phyloP scores from a whole-genome alignment of 345 rosid genomes.

The Dipteronia dyeriana region DNA sequence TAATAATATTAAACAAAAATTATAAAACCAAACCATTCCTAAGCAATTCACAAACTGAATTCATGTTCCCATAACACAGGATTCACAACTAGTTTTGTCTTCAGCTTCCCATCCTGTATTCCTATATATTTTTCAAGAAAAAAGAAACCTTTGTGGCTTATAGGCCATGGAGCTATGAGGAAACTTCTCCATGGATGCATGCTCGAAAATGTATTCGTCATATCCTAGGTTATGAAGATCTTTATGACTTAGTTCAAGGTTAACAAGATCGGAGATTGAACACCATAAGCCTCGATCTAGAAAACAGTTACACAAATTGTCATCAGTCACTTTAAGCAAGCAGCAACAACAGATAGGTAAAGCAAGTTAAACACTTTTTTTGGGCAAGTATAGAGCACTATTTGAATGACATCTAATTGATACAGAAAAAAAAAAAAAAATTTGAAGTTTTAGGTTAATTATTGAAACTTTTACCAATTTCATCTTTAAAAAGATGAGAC shows the following conservation, averaged over 20 bases:
- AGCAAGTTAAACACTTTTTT: neutral
- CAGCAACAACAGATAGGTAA: neutral
- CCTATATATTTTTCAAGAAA: neutral
- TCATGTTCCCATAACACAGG: too few relatives aligned
- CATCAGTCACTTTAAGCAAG: slow-evolving; percentile 16
- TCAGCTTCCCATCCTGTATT: too few relatives aligned
- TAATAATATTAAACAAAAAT: too few relatives aligned
- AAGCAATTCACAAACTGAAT: too few relatives aligned
- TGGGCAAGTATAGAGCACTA: neutral
- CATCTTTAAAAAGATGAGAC: neutral
- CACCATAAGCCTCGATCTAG: slow-evolving; percentile 90
- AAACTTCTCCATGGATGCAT: slow-evolving; percentile 9
- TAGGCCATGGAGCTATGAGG: neutral
- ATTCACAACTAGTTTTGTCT: too few relatives aligned
- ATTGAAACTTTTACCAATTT: neutral
- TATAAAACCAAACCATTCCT: too few relatives aligned
- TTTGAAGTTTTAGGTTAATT: neutral
- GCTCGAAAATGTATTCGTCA: slow-evolving; percentile 11
- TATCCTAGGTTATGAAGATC: neutral
- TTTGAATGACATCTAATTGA: neutral
- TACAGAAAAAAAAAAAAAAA: neutral
- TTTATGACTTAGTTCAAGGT: neutral
- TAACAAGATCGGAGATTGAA: slow-evolving; percentile 37
- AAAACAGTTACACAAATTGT: slow-evolving; percentile 19
- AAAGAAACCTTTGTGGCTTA: neutral